Percentiles rank a stretch among this genome's conserved stretches.
These are phyloP conservation scores for Ambrosia hybrid DNA, from an alignment of 140 eudicot genomes.

Conservation along the genomic window DNA sequence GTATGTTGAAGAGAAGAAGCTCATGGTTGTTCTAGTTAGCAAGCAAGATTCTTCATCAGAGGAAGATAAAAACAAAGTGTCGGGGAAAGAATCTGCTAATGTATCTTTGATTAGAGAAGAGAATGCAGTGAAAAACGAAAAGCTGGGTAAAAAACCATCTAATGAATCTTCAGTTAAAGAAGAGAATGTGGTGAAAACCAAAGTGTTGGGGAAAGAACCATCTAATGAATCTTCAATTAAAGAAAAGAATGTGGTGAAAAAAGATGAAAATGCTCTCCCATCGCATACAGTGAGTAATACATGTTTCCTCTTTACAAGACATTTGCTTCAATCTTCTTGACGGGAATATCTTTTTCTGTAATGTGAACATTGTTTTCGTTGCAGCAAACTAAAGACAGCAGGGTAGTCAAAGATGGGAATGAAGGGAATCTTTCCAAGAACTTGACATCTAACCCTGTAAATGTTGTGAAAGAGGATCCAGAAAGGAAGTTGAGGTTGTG, in stretches of 20 bases:
- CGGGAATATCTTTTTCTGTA: background rate
- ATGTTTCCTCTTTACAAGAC: conserved; percentile 15
- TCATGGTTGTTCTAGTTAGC: conserved; percentile 54
- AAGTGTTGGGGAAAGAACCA: conserved; percentile 8
- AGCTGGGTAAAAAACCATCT: conserved; percentile 7
- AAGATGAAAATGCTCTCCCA: conserved; percentile 42
- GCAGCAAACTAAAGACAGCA: conserved; percentile 34
- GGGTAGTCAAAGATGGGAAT: conserved; percentile 32
- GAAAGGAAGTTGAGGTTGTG: conserved; percentile 36
- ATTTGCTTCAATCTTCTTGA: conserved; percentile 10
- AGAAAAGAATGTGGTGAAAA: conserved; percentile 38
- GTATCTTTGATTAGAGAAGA: conserved; percentile 26
- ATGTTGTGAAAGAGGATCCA: conserved; percentile 37
- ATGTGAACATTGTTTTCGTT: conserved; percentile 1
- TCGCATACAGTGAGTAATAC: conserved; percentile 36
- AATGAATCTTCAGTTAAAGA: conserved; percentile 24
- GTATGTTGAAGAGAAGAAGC: conserved; percentile 71
- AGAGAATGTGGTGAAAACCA: conserved; percentile 3
- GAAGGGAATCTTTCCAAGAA: conserved; percentile 21
- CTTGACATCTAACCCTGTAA: conserved; percentile 18
- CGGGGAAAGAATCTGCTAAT: conserved; percentile 14
- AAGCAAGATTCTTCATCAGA: conserved; percentile 42
- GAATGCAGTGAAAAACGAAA: background rate
- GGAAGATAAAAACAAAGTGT: conserved; percentile 29
- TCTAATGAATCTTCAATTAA: conserved; percentile 22